Conservation (phyloP, 2,329 filamentous ascomycete species). For the Salinomyces thailandicus region DNA sequence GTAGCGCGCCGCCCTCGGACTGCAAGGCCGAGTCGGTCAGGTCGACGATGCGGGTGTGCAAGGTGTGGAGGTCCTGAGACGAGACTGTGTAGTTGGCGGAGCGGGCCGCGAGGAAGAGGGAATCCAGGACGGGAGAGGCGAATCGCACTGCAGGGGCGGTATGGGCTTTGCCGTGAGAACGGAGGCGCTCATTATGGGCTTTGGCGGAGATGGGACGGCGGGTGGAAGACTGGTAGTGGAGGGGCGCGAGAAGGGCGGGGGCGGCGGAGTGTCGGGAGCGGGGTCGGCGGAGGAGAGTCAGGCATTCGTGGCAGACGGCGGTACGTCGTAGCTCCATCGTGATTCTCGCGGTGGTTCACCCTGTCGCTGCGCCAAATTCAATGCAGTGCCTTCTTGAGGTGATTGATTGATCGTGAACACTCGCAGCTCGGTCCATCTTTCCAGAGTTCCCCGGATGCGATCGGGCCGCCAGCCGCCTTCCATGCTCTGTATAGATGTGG, state of each 20-base stretch:
- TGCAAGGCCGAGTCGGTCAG: slow-evolving; percentile 18
- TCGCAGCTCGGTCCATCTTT: too few relatives aligned
- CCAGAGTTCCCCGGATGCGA: too few relatives aligned
- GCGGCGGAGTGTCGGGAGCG: not conserved
- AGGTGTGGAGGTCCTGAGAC: slow-evolving; percentile 11
- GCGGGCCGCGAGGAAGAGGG: slow-evolving; percentile 8
- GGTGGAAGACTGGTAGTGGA: not conserved
- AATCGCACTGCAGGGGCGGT: slow-evolving; percentile 2
- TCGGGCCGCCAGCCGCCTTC: too few relatives aligned
- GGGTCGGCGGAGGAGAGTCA: slow-evolving; percentile 7
- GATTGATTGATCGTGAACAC: too few relatives aligned
- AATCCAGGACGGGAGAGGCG: slow-evolving; percentile 5
- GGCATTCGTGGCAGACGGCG: slow-evolving; percentile 11
- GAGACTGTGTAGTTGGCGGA: slow-evolving; percentile 8
- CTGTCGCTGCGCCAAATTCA: too few relatives aligned
- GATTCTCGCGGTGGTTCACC: too few relatives aligned
- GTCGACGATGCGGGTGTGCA: slow-evolving; percentile 21
- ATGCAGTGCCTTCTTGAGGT: too few relatives aligned
- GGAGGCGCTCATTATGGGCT: slow-evolving; percentile 7
- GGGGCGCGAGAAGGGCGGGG: not conserved
- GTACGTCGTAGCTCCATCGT: slow-evolving; percentile 12
- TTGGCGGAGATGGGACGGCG: slow-evolving; percentile 5
- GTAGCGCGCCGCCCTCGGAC: slow-evolving; percentile 14
- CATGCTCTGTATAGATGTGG: too few relatives aligned
- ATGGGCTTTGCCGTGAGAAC: not conserved